phyloP scores from a whole-genome alignment of 208 protist genomes.

The Crithidia bombi region DNA sequence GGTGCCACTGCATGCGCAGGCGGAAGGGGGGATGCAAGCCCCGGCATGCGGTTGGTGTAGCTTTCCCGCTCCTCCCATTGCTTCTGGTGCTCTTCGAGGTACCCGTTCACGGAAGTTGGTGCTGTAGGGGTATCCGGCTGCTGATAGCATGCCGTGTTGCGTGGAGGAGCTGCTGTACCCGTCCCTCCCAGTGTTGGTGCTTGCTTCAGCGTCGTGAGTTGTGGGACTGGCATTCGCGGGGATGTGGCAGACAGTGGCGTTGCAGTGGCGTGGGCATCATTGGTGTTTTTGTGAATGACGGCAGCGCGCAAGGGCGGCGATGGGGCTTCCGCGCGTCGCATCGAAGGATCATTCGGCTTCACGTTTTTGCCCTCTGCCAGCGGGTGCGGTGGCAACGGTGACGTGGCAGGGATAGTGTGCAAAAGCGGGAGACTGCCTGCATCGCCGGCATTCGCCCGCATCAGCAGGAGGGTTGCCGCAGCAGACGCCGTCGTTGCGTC shows the following conservation, averaged over 20 bases:
- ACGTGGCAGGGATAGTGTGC: not conserved
- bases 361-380: too few relatives aligned
- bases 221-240: not conserved
- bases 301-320: too few relatives aligned
- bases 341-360: too few relatives aligned
- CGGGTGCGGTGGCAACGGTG: too few relatives aligned
- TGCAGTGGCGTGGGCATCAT: not conserved
- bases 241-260: not conserved
- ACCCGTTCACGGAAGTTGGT: too few relatives aligned
- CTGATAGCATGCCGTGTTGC: not conserved
- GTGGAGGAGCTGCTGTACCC: not conserved
- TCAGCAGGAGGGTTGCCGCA: not conserved
- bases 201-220: not conserved
- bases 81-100: too few relatives aligned
- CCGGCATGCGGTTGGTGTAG: not conserved
- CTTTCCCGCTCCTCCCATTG: not conserved
- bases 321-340: too few relatives aligned
- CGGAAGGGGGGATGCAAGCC: not conserved
- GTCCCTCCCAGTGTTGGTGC: not conserved
- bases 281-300: too few relatives aligned
- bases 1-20: not conserved
- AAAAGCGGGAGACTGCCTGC: not conserved
- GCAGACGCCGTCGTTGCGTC: not conserved
- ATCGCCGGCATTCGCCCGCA: not conserved
- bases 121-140: not conserved